Conservation (phyloP, 768 basidiomycete genomes). For the Suillus subalutaceus region DNA sequence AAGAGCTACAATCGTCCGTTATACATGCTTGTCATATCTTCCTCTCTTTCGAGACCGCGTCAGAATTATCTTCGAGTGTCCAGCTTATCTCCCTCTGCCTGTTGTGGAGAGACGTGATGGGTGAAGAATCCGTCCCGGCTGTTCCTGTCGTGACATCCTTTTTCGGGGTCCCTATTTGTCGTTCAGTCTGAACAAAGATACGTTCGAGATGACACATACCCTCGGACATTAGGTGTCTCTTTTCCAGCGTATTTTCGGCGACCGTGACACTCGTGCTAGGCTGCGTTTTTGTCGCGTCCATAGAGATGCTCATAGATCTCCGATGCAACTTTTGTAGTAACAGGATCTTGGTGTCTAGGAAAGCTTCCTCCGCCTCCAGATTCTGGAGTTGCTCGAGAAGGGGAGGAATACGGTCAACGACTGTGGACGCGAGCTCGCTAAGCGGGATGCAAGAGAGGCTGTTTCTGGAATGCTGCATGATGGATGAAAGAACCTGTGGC, state of each 20-base stretch:
- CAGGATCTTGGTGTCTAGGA: conserved; percentile 2
- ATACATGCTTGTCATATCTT: conserved; percentile 1
- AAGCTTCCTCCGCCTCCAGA: background rate
- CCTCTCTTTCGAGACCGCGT: background rate
- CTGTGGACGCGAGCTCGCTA: conserved; percentile 1
- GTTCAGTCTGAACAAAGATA: background rate
- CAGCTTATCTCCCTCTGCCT: background rate
- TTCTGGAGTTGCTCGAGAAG: conserved; percentile 6
- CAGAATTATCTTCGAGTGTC: background rate
- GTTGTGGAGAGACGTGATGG: background rate
- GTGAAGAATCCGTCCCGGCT: background rate
- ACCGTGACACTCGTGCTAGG: background rate
- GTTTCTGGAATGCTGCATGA: background rate
- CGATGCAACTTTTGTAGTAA: background rate
- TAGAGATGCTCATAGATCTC: background rate
- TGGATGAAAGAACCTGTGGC: background rate
- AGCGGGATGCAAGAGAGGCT: background rate
- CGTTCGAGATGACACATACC: background rate
- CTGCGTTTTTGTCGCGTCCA: background rate
- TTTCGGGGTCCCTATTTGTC: background rate
- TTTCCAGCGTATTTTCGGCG: background rate
- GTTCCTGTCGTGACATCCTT: background rate
- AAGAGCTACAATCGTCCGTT: background rate
- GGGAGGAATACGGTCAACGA: background rate
- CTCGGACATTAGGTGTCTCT: background rate